These are phyloP conservation scores for Phytophthora ohioensis DNA, from an alignment of 352 stramenopile genomes.

Conservation along the genomic window DNA sequence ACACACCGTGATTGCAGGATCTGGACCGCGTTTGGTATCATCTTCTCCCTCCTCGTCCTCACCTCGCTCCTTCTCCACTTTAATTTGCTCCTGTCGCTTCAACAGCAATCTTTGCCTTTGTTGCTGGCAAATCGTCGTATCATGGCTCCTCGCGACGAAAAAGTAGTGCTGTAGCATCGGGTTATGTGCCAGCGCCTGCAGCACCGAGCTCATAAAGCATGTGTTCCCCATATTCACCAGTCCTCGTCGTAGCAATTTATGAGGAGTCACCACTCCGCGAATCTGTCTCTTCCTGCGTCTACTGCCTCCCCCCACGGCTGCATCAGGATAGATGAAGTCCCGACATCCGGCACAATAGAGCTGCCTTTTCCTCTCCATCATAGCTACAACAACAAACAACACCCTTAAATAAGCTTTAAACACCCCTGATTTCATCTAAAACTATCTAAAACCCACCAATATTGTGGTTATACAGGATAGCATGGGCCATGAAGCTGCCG, in stretches of 20 bases:
- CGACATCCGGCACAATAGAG: slow-evolving; percentile 69
- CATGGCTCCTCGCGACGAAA: slow-evolving; percentile 66
- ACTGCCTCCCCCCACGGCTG: slow-evolving; percentile 23
- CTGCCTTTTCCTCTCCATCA: slow-evolving; percentile 55
- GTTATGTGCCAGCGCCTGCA: slow-evolving; percentile 79
- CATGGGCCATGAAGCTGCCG: slow-evolving; percentile 71
- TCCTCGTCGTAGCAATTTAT: slow-evolving; percentile 52
- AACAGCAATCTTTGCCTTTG: slow-evolving; percentile 40
- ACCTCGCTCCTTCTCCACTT: slow-evolving; percentile 22
- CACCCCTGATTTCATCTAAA: neutral
- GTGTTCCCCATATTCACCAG: slow-evolving; percentile 90
- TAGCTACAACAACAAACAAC: slow-evolving; percentile 32
- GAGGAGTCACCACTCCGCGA: slow-evolving; percentile 16
- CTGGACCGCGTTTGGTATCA: slow-evolving; percentile 5
- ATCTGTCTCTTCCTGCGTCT: slow-evolving; percentile 35
- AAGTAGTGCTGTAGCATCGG: slow-evolving; percentile 78
- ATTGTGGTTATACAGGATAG: slow-evolving; percentile 65
- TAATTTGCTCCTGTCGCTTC: slow-evolving; percentile 37
- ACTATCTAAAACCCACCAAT: slow-evolving; percentile 45
- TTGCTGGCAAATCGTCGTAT: slow-evolving; percentile 73
- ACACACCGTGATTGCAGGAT: slow-evolving; percentile 48
- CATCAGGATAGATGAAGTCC: slow-evolving; percentile 69
- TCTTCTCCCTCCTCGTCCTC: slow-evolving; percentile 4
- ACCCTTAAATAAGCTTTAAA: neutral
- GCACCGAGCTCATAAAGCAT: slow-evolving; percentile 86